phyloP scores from a whole-genome alignment of 139 green algal genomes.

The Tetraselmis striata region DNA sequence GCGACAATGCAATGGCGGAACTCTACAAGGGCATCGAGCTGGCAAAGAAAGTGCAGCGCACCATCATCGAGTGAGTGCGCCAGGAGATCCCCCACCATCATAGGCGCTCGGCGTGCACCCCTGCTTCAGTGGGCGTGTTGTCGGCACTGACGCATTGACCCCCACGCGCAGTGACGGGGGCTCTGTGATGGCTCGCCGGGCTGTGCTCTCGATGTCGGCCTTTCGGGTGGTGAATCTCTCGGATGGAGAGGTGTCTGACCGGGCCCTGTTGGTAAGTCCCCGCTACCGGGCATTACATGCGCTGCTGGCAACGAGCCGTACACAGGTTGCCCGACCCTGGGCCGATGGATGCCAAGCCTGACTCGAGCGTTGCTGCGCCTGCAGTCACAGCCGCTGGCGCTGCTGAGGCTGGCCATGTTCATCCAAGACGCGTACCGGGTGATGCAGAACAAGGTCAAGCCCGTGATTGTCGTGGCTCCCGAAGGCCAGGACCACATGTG shows the following conservation, averaged over 20 bases:
- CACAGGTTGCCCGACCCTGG: background rate
- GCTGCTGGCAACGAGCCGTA: no score
- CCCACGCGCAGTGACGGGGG: slow-evolving; percentile 27
- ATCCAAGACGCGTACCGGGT: background rate
- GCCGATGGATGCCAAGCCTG: background rate
- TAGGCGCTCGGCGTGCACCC: no score
- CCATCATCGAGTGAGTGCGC: slow-evolving; percentile 36
- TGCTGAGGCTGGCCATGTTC: background rate
- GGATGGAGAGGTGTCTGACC: slow-evolving; percentile 28
- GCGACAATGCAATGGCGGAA: slow-evolving; percentile 17
- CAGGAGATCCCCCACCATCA: no score
- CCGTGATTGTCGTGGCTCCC: background rate
- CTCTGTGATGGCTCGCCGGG: slow-evolving; percentile 18
- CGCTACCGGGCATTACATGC: no score
- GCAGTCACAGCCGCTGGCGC: background rate
- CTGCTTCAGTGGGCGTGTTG: no score
- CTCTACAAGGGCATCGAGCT: slow-evolving; percentile 42
- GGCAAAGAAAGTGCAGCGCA: slow-evolving; percentile 50
- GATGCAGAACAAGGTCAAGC: background rate
- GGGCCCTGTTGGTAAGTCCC: slow-evolving; percentile 23
- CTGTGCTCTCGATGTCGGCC: slow-evolving; percentile 15
- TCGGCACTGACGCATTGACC: no score
- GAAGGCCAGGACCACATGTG: background rate
- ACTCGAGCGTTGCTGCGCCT: background rate
- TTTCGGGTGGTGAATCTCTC: slow-evolving; percentile 38